Evolutionary conservation across 169 alveolate genomes (phyloP), one percentile per base, ranked within the genome.

Genomic region (Gregarina niphandrodes): DNA sequence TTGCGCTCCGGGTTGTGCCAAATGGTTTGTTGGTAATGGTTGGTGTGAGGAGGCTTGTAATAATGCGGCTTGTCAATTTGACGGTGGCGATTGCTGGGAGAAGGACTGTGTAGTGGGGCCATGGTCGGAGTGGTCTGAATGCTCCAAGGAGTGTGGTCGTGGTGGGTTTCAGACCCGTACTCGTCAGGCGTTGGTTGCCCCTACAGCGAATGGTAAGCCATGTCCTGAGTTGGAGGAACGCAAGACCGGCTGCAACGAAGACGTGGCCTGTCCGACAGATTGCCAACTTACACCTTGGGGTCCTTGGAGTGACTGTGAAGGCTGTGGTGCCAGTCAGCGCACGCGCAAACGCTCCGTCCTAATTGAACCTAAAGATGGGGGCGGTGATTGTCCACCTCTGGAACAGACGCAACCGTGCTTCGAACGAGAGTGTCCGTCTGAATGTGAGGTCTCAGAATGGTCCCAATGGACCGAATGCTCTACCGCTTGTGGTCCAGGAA

Each of bases 41-140:
- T 49, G 54, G 16, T 62, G 73, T 11, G 73, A 62, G 17, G 53
- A 38, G 4, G 61, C 45, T 11, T 62, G 73, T 48, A 36, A 53
- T 42, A 57, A 50, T 24, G 51, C 57, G 3, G 49, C 48, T 13
- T 62, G 73, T 32, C 67, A 55, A 21, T 61, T 54, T 34, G 73
- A 62, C 21, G 67, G 73, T 9, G 67, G 64, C n/a, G 73, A 62
- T 42, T 62, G 73, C 47, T 62, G 67, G 62, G 49, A 47, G 9
- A 59, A 49, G 37, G 62, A 45, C 40, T 61, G 72, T 42, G 43
- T 37, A 0, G 72, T 55, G 13, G 48, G 61, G 16, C 52, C 37
- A 12, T 61, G 72, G 72, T 34, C 49, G 16, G 49, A 42, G 19
- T 61, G 72, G 72, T 31, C 57, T 0, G 63, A 38, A 3, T 61